Percentiles rank a stretch among this genome's conserved stretches.
Conservation (phyloP, 2,329 filamentous ascomycete genomes). For the Botryotinia convoluta region DNA sequence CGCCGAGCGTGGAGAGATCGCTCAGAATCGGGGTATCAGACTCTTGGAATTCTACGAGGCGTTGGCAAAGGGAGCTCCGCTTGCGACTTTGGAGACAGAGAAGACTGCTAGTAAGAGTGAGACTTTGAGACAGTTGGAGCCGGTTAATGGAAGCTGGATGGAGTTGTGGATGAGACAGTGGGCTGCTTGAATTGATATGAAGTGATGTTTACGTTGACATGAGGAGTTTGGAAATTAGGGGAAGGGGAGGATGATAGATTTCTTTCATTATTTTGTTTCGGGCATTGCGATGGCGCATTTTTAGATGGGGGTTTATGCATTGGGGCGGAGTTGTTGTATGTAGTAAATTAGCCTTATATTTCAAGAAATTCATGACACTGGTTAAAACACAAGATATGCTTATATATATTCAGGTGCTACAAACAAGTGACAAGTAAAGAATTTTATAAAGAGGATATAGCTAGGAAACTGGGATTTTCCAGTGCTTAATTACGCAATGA, state of each 20-base stretch:
- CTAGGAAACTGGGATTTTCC: not conserved
- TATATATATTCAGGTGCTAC: not conserved
- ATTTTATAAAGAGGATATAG: too few relatives aligned
- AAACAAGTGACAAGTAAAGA: not conserved
- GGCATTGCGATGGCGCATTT: not conserved
- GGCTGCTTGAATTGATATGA: constrained; percentile 26
- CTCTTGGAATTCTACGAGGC: constrained; percentile 41
- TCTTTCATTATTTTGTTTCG: not conserved
- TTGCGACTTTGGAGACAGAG: constrained; percentile 18
- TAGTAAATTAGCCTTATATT: not conserved
- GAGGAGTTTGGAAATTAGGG: not conserved
- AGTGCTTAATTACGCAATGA: not conserved
- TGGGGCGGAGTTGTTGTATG: not conserved
- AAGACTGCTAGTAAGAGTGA: constrained; percentile 30
- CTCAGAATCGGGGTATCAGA: constrained; percentile 50
- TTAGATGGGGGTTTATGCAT: not conserved
- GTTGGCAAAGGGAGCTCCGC: constrained; percentile 25
- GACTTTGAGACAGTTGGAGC: constrained; percentile 32
- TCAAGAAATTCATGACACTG: not conserved
- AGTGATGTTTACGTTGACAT: not conserved
- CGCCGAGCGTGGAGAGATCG: constrained; percentile 43
- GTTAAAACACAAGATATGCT: not conserved
- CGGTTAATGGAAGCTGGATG: constrained; percentile 39
- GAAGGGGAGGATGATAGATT: not conserved
- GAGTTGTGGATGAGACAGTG: constrained; percentile 40